Base-by-base conservation (phyloP, 768 basidiomycete genomes). In the Leccinum barrowsii region DNA sequence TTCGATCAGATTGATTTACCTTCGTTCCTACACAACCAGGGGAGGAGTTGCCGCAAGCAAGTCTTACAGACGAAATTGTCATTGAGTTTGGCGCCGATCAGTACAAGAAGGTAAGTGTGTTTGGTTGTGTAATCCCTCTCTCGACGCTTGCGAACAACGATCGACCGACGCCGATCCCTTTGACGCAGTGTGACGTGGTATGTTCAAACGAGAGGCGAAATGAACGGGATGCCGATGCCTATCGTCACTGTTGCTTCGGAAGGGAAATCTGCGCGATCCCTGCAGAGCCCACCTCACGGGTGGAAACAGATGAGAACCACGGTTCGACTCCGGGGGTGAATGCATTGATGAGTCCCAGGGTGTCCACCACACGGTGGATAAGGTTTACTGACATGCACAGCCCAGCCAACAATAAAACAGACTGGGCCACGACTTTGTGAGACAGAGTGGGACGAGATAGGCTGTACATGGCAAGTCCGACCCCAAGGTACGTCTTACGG, bases 1-100 rank as follows among this genome's bases (percentile, higher is more conserved):
- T 34, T 66, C 68, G 68, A 68, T 69, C 69, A 47, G 19, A 7
- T 28, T 61, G 58, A 70, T 63, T 42, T 22, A 34, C 58, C 59
- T 65, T 48, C 15, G 28, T 62, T 67, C 58, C 59, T 65, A 32
- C 63, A 50, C 19, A 47, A 22, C 19, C 58, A 65, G 58, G 61
- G 61, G 50, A 42, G 40, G 7, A 40, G 37, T 40, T n/a, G 7
- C 37, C 17, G 37, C 37, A 52, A 54, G 24, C 54, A 49, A 34
- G 50, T 61, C 56, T 37, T 42, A 44, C 24, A 44, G 46, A 48
- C 26, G 60, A 54, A 44, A 24, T 52, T 7, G 42, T 64, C 53
- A 46, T 59, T 58, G 61, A 47, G 65, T 61, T 66, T 54, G 44
- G 21, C 58, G 37, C 13, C 37, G 17, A 42, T 50, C 59, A 30